Percentiles rank a stretch among this genome's conserved stretches.
phyloP scores from a whole-genome alignment of 495 filamentous ascomycete genomes.

The Penicillium longicatenatum region DNA sequence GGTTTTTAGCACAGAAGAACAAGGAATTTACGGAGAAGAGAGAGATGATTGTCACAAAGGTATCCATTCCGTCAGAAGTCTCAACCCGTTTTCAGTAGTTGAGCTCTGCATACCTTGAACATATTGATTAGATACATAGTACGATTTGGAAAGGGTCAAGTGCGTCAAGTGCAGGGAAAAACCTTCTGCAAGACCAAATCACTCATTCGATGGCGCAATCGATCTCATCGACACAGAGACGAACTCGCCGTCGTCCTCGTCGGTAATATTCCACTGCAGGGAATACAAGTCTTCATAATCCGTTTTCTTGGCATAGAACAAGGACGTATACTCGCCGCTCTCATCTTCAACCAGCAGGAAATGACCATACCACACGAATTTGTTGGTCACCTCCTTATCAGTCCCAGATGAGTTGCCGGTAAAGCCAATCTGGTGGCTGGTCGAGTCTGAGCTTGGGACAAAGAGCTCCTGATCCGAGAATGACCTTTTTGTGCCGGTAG shows the following conservation, averaged over 20 bases:
- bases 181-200: neutral
- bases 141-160: neutral
- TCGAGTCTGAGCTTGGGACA: neutral
- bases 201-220: neutral
- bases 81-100: too few relatives aligned
- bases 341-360: constrained; percentile 22
- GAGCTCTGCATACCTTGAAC: too few relatives aligned
- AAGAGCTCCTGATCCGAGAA: neutral
- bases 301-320: constrained; percentile 32
- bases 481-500: neutral
- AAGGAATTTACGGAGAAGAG: too few relatives aligned
- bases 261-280: neutral
- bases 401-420: neutral
- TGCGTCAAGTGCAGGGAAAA: neutral
- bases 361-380: constrained; percentile 32
- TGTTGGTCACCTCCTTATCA: constrained; percentile 18
- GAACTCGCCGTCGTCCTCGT: neutral
- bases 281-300: neutral
- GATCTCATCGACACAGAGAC: neutral
- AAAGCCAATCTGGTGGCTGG: neutral
- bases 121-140: neutral
- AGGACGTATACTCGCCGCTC: constrained; percentile 27
- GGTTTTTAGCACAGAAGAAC: too few relatives aligned
- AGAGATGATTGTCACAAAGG: too few relatives aligned
- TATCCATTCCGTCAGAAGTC: too few relatives aligned